phyloP scores from a whole-genome alignment of 2,329 filamentous ascomycete genomes.

The Colletotrichum salicis region DNA sequence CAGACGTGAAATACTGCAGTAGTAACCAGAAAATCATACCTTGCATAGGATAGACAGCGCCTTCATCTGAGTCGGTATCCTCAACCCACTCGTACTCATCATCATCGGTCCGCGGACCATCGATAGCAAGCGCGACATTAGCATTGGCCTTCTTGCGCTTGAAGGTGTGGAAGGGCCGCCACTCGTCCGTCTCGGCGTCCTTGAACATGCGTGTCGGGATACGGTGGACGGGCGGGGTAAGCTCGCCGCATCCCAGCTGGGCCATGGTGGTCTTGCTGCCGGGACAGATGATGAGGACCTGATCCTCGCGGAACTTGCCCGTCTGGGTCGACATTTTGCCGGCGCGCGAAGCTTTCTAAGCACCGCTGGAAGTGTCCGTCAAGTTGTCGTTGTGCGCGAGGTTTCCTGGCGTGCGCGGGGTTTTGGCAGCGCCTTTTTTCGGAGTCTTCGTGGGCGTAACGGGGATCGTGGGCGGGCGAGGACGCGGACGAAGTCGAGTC shows the following conservation, averaged over 20 bases:
- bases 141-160: slow-evolving; percentile 64
- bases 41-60: slow-evolving; percentile 86
- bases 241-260: slow-evolving; percentile 88
- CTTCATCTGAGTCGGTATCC: slow-evolving; percentile 87
- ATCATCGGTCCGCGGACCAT: slow-evolving; percentile 50
- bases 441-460: slow-evolving; percentile 24
- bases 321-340: slow-evolving; percentile 64
- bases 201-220: slow-evolving; percentile 95
- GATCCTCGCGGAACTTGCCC: slow-evolving; percentile 72
- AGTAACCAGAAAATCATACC: slow-evolving; percentile 50
- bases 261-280: slow-evolving; percentile 92
- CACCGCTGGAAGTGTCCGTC: neutral
- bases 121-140: slow-evolving; percentile 28
- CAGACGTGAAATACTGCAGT: neutral
- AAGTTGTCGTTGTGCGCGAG: neutral
- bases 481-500: slow-evolving; percentile 30
- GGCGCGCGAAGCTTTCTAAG: slow-evolving; percentile 14
- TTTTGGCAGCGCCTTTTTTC: slow-evolving; percentile 1
- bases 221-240: slow-evolving; percentile 88
- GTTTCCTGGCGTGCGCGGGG: slow-evolving; percentile 7
- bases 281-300: slow-evolving; percentile 77
- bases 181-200: slow-evolving; percentile 81
- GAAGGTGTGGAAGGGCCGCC: slow-evolving; percentile 80
- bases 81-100: slow-evolving; percentile 82
- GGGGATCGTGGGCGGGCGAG: slow-evolving; percentile 2